Evolutionary conservation across 106 monocot species (phyloP).

Genomic region (Dendrobium chrysotoxum): DNA sequence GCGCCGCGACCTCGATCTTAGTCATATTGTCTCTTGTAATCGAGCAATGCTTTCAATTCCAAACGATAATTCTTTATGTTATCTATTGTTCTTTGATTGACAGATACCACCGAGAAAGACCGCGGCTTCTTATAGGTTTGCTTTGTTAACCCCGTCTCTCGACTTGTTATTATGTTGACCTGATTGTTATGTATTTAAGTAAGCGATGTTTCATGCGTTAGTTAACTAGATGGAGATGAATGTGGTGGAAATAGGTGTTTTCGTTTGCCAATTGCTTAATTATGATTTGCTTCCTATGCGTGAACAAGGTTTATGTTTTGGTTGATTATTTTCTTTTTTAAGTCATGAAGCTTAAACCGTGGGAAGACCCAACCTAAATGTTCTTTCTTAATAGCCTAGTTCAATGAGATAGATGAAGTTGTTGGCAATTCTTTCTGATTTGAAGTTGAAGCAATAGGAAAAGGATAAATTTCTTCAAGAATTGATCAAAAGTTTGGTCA

Average conservation of each 20-base stretch:
- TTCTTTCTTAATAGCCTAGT: too few species aligned
- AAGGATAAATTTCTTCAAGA: too few species aligned
- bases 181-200: not conserved
- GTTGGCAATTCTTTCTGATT: too few species aligned
- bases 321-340: not conserved
- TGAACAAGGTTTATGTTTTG: not conserved
- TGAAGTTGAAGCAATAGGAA: too few species aligned
- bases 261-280: not conserved
- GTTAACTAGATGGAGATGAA: not conserved
- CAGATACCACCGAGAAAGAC: conserved; percentile 91
- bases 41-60: not conserved
- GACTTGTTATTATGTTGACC: not conserved
- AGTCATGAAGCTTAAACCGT: not conserved
- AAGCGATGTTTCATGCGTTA: not conserved
- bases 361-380: not conserved
- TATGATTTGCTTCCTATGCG: too few species aligned
- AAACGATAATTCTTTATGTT: not conserved
- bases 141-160: not conserved
- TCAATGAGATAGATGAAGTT: too few species aligned
- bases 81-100: conserved; percentile 3
- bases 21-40: not conserved
- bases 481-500: too few species aligned
- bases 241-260: not conserved
- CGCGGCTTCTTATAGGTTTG: conserved; percentile 86
- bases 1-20: not conserved